Evolutionary conservation across 2,329 filamentous ascomycete species (phyloP), one percentile per base, ranked within the genome.

Genomic region (Penicillium frequentans): DNA sequence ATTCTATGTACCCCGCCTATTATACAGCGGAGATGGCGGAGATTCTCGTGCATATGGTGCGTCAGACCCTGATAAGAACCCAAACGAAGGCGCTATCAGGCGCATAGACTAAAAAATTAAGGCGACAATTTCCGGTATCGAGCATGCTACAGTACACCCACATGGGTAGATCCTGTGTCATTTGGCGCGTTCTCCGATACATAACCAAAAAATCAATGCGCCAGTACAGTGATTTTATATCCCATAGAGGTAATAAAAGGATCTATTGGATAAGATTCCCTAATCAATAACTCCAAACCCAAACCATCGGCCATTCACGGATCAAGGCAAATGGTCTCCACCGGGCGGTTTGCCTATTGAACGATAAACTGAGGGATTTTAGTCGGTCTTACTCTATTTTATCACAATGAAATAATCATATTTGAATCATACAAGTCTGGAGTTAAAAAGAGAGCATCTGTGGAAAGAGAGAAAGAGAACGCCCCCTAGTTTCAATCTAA

Each of bases 21-120:
- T 24, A 8, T 39, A 14, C 42, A 53, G 57, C 50, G 57, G 57
- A 56, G 57, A 53, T 56, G 49, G 57, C 53, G 54, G 54, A 56
- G 54, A 48, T 52, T 33, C 46, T 59, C 27, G 14, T 51, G 48
- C 42, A 48, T 44, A 42, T 35, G 42, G 43, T 23, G 29, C 19
- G 37, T 51, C 33, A 51, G 33, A 24, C 23, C 49, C 33, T 24
- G 57, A 49, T 51, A 47, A 37, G 52, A 39, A 21, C n/a, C 23
- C 6, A 26, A 51, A 6, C 7, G 33, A 31, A 14, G n/a, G 10
- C 13, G 42, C 11, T 23, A 52, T 44, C 44, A 35, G 49, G 39
- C 48, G 48, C 48, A 33, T 16, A 5, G n/a, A n/a, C 7, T n/a
- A 44, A 44, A 8, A 11, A 6, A 19, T 23, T 11, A 31, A 31